Evolutionary conservation across 2,329 filamentous ascomycete genomes (phyloP), one percentile per base, ranked within the genome.

Genomic region (Cryphonectria carpinicola): DNA sequence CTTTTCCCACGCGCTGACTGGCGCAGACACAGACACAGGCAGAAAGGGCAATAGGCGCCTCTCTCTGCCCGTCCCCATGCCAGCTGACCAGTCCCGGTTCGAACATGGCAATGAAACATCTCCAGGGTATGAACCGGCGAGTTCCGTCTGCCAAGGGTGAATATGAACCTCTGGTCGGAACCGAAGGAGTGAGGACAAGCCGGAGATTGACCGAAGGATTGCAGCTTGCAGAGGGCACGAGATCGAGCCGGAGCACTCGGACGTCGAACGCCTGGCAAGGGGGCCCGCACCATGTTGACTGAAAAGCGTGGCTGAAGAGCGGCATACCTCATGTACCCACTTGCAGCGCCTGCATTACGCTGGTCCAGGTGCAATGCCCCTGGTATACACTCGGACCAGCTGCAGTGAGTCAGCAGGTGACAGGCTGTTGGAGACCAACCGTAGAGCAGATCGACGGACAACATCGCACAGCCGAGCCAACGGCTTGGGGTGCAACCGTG

Each of bases 401-500:
- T 61, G 58, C 35, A 35, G 58, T 61, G 58, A 39, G 32, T 61
- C 58, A 61, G 58, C 58, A 61, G 35, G 58, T 61, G 35, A 37
- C 32, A 39, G 58, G 58, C 10, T 39, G 35, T 19, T 61, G 58
- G 32, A 14, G n/a, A 35, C 58, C 10, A n/a, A 22, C 58, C 35
- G 3, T 19, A n/a, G 58, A 22, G 32, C 35, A 58, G 54, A 61
- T 39, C 58, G 19, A 61, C 32, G 35, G 10, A 25, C 7, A 61
- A 25, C 35, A n/a, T 22, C 35, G 32, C 7, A 39, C 58, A 37
- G 22, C 35, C 10, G 17, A 61, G 4, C 35, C 35, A 22, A 61
- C 17, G 35, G 58, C 19, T 37, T 39, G 58, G 22, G 32, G 32
- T 22, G 22, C 58, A 39, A 22, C 58, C 22, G 8, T n/a, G 8